Evolutionary conservation across 345 rosid species (phyloP).

Genomic region (Murraya paniculata): DNA sequence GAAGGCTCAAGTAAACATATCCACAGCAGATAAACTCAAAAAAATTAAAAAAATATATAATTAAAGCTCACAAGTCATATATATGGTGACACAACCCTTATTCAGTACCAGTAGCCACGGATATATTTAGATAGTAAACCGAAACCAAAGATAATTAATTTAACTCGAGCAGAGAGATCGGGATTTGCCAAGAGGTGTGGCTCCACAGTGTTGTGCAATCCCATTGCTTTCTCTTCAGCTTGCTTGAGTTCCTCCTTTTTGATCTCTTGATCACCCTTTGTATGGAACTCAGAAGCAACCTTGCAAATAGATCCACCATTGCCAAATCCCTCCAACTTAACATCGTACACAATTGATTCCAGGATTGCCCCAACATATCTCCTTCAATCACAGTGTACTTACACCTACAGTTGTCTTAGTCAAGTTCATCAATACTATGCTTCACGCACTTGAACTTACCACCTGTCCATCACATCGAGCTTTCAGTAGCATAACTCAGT

Average conservation of each 20-base stretch:
- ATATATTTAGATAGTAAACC: too few relatives aligned
- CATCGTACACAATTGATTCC: constrained; percentile 23
- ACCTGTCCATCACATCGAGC: constrained; percentile 5
- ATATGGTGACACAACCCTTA: too few relatives aligned
- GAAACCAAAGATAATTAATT: background rate
- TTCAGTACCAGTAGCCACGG: too few relatives aligned
- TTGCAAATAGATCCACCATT: constrained; percentile 11
- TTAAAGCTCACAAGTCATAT: too few relatives aligned
- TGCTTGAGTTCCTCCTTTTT: constrained; percentile 29
- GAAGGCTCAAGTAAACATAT: too few relatives aligned
- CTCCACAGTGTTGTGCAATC: constrained; percentile 32
- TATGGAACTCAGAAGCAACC: background rate
- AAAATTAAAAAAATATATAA: too few relatives aligned
- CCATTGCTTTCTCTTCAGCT: constrained; percentile 21
- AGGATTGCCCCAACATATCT: constrained; percentile 3
- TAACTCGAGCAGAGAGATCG: constrained; percentile 15
- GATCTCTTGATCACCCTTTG: background rate
- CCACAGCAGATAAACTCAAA: too few relatives aligned
- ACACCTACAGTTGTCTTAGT: constrained; percentile 24
- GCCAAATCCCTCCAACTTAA: constrained; percentile 8
- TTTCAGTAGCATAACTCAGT: background rate
- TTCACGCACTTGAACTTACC: constrained; percentile 23
- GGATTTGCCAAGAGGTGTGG: constrained; percentile 42
- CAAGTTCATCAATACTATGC: constrained; percentile 32
- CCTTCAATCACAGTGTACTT: constrained; percentile 36